Percentiles rank a stretch among this genome's conserved stretches.
These are phyloP conservation scores for Terfezia claveryi DNA, from an alignment of 495 filamentous ascomycete species.

Conservation along the genomic window DNA sequence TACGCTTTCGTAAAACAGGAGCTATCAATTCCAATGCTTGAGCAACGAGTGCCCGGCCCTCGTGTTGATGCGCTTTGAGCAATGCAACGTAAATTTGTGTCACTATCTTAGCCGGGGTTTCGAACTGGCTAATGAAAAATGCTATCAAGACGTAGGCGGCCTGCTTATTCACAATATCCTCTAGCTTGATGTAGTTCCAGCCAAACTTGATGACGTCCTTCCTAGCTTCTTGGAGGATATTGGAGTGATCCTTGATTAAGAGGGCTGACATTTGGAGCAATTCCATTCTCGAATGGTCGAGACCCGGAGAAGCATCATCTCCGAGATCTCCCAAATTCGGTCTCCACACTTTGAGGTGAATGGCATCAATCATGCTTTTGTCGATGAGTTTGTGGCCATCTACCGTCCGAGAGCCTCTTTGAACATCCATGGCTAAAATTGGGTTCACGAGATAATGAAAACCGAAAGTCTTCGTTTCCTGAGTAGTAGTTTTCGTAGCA, in stretches of 20 bases:
- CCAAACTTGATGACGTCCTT: conserved; percentile 99
- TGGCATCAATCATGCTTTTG: conserved; percentile 66
- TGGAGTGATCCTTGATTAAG: conserved; percentile 78
- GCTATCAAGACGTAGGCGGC: conserved; percentile 92
- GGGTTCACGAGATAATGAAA: conserved; percentile 88
- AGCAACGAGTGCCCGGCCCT: conserved; percentile 76
- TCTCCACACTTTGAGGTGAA: conserved; percentile 87
- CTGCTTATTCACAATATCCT: conserved; percentile 98
- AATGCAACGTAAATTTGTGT: conserved; percentile 81
- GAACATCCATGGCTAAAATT: conserved; percentile 86
- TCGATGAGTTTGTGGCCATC: conserved; percentile 62
- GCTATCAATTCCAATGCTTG: conserved; percentile 88
- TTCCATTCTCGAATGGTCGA: conserved; percentile 93
- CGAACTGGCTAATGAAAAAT: conserved; percentile 93
- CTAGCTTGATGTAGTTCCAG: conserved; percentile 92
- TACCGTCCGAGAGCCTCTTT: conserved; percentile 23
- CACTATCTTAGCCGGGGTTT: conserved; percentile 89
- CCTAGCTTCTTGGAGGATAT: conserved; percentile 63
- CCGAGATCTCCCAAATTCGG: conserved; percentile 60
- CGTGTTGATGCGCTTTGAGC: conserved; percentile 78
- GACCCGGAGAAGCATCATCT: conserved; percentile 65
- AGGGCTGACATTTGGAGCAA: conserved; percentile 82
- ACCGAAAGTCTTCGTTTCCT: conserved; percentile 80
- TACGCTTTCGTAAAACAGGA: conserved; percentile 67
- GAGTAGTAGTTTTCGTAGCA: conserved; percentile 47